phyloP scores from a whole-genome alignment of 1,284 basidiomycete genomes.

The Calocybe gambosa region DNA sequence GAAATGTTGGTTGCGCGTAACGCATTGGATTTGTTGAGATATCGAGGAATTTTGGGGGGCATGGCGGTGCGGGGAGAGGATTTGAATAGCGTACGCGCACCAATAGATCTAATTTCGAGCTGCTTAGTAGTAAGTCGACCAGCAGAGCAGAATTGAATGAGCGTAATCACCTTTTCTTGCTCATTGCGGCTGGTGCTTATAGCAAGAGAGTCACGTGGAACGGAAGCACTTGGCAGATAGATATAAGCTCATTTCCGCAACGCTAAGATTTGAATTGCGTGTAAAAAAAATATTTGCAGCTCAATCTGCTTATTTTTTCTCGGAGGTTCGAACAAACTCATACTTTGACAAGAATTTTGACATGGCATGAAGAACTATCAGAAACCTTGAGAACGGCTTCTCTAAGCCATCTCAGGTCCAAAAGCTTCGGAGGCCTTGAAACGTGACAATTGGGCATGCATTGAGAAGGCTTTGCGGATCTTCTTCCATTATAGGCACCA shows the following conservation, averaged over 20 bases:
- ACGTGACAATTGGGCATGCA: constrained; percentile 2
- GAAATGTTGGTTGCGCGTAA: constrained; percentile 80
- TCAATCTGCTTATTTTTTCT: no score
- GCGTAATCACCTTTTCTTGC: constrained; percentile 18
- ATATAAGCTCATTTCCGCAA: no score
- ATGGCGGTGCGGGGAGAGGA: constrained; percentile 89
- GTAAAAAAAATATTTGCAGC: no score
- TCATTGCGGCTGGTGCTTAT: constrained; percentile 12
- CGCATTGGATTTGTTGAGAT: constrained; percentile 83
- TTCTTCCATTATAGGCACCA: no score
- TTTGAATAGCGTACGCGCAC: constrained; percentile 91
- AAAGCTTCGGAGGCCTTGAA: no score
- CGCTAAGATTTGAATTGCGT: no score
- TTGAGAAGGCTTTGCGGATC: neutral
- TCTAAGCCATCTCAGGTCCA: no score
- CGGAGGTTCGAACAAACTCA: no score
- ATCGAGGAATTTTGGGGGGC: constrained; percentile 88
- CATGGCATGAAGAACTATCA: no score
- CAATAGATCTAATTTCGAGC: constrained; percentile 77
- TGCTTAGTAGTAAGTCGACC: constrained; percentile 11
- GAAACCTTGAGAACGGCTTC: no score
- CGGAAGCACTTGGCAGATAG: constrained; percentile 3
- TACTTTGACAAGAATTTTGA: no score
- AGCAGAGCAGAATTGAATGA: neutral
- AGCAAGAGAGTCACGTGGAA: neutral